Evolutionary conservation across 2,329 filamentous ascomycete genomes (phyloP).

Genomic region (Aschersonia sp.): DNA sequence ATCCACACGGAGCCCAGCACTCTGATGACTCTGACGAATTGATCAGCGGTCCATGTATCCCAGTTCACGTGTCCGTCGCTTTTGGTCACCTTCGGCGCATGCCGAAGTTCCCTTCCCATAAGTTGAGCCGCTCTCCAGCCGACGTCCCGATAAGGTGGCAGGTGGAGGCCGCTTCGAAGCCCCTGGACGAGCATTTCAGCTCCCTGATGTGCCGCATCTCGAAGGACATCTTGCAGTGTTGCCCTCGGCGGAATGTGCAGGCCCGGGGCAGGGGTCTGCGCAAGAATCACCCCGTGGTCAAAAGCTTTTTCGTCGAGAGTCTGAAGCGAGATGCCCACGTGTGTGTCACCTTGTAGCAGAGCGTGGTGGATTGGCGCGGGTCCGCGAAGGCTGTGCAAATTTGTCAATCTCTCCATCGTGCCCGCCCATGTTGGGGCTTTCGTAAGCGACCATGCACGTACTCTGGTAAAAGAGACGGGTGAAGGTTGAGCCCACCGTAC

Average conservation of each 20-base stretch:
- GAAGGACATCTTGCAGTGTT: conserved; percentile 25
- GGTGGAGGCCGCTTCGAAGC: conserved; percentile 47
- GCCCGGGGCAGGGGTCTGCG: conserved; percentile 48
- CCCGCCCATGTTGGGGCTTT: not conserved
- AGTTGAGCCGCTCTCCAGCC: conserved; percentile 8
- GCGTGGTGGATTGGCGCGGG: conserved; percentile 77
- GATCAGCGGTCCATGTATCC: conserved; percentile 31
- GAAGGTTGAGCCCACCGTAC: conserved; percentile 85
- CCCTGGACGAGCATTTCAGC: conserved; percentile 55
- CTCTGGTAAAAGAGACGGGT: conserved; percentile 83
- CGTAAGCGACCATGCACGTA: conserved; percentile 19
- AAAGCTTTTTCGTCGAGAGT: conserved; percentile 66
- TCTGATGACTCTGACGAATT: conserved; percentile 39
- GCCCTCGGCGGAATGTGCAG: conserved; percentile 31
- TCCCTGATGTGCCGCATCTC: conserved; percentile 46
- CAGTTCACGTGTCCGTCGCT: conserved; percentile 50
- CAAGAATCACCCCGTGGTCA: conserved; percentile 63
- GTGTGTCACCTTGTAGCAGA: conserved; percentile 44
- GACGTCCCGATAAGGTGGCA: conserved; percentile 39
- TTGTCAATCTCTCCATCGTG: not conserved
- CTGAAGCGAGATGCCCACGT: conserved; percentile 71
- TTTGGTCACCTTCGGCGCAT: conserved; percentile 62
- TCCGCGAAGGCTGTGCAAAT: conserved; percentile 52
- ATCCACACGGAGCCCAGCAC: conserved; percentile 58
- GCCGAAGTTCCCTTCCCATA: conserved; percentile 12